These are phyloP conservation scores for Kodamaea ohmeri DNA, from an alignment of 1,139 yeast genomes.

Conservation along the genomic window DNA sequence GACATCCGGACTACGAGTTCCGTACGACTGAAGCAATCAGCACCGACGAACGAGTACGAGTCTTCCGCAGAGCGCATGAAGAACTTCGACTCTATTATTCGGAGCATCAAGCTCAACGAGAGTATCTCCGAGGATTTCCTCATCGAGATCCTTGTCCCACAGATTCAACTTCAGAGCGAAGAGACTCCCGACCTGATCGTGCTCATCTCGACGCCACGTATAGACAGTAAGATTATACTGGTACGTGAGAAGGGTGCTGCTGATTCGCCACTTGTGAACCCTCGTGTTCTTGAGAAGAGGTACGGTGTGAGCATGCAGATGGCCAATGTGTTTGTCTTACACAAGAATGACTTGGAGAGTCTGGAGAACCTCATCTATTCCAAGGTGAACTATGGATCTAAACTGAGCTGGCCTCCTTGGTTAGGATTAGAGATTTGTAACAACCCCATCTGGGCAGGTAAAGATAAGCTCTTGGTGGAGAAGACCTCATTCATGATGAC, in stretches of 20 bases:
- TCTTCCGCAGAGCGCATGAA: slow-evolving; percentile 23
- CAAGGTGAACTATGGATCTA: slow-evolving; percentile 35
- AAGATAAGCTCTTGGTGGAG: slow-evolving; percentile 36
- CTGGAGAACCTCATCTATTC: slow-evolving; percentile 25
- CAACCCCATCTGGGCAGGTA: slow-evolving; percentile 36
- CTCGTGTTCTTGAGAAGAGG: slow-evolving; percentile 34
- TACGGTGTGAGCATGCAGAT: slow-evolving; percentile 38
- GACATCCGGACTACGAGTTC: neutral
- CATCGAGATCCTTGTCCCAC: slow-evolving; percentile 79
- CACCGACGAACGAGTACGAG: neutral
- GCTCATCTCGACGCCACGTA: slow-evolving; percentile 35
- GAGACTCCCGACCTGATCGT: slow-evolving; percentile 63
- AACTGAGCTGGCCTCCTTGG: slow-evolving; percentile 48
- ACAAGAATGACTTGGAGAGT: slow-evolving; percentile 24
- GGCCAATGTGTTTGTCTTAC: slow-evolving; percentile 42
- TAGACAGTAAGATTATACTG: slow-evolving; percentile 40
- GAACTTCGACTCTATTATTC: slow-evolving; percentile 53
- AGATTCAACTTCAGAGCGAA: slow-evolving; percentile 74
- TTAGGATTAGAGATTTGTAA: slow-evolving; percentile 44
- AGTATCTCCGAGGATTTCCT: slow-evolving; percentile 60
- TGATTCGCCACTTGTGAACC: slow-evolving; percentile 20
- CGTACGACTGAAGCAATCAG: neutral
- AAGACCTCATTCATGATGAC: slow-evolving; percentile 39
- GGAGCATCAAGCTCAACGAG: slow-evolving; percentile 40
- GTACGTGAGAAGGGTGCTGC: slow-evolving; percentile 28